Base-by-base conservation (phyloP, 331 rosid species). In the Pyracantha coccinea region DNA sequence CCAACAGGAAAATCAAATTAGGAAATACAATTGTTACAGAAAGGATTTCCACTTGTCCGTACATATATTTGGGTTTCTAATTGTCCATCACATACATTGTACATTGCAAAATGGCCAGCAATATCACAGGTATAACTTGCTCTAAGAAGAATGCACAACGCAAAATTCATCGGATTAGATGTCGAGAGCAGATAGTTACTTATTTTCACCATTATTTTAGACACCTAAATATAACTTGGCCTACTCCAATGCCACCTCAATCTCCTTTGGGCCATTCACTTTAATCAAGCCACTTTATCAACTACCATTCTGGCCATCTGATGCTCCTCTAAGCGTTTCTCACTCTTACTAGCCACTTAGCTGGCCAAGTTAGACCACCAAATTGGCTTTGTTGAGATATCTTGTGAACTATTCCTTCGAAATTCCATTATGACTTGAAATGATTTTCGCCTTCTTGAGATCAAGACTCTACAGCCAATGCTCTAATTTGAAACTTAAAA, bases 361-460 rank as follows among this genome's bases (percentile, higher is more conserved):
- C 25, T n/a, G 64, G 50, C 27, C 50, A 29, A 20, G 7, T 75
- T 64, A 31, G 64, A 65, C 33, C 65, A 29, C 35, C 31, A 14
- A 53, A 71, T 64, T 54, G 3, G 9, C 35, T 10, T 19, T n/a
- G 21, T 41, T 41, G 52, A 61, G 38, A 32, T 28, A 66, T 72
- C 31, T 16, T 9, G 14, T 13, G 32, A 31, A 29, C 23, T 20
- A 75, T 75, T 29, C 44, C 32, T 8, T 27, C 5, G 66, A 6
- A 23, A 70, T 4, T 29, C 52, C 68, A 47, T 64, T 78, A 61
- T 58, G 28, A 66, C 44, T 25, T 52, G 2, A n/a, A 8, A 7
- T 78, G 53, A 11, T 52, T 41, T 78, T 70, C 31, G 52, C 32
- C 28, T 64, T 65, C 68, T 65, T 35, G 33, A 66, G 31, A 35